Percentiles rank a stretch among this genome's conserved stretches.
Conservation (phyloP, 2,329 filamentous ascomycete genomes). For the Geosmithia flava region DNA sequence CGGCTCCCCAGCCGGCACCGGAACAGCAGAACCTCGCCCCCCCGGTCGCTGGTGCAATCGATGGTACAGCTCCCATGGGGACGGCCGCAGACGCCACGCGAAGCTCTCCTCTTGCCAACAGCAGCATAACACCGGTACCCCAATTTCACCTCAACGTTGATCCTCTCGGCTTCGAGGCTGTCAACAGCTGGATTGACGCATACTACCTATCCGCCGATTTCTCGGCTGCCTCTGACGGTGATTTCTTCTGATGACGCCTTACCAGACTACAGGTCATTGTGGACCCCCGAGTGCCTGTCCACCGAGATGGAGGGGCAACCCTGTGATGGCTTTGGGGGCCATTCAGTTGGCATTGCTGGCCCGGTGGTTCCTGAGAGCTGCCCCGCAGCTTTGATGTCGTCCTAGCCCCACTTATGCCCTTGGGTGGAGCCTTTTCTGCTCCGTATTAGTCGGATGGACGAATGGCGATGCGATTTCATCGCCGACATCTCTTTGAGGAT, state of each 20-base stretch:
- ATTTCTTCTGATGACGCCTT: constrained; percentile 1
- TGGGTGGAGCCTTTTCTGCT: no score
- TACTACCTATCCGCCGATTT: not conserved
- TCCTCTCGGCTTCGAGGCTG: not conserved
- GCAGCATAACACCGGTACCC: constrained; percentile 1
- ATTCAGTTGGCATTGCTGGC: no score
- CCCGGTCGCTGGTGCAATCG: no score
- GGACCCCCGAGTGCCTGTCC: not conserved
- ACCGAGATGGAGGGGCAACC: not conserved
- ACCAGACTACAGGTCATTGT: not conserved
- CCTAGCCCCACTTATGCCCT: no score
- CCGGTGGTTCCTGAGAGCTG: not conserved
- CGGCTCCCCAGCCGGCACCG: not conserved
- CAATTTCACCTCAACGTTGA: not conserved
- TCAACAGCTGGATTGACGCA: not conserved
- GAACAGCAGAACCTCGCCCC: not conserved
- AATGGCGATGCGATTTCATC: not conserved
- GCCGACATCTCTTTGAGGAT: not conserved
- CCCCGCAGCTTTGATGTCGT: not conserved
- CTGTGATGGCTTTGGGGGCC: not conserved
- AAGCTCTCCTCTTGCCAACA: constrained; percentile 5
- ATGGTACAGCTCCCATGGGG: no score
- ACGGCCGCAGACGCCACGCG: not conserved
- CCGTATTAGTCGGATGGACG: no score
- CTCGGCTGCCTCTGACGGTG: not conserved